phyloP scores from a whole-genome alignment of 2,329 filamentous ascomycete genomes.

The Cordyceps cateniannulata region DNA sequence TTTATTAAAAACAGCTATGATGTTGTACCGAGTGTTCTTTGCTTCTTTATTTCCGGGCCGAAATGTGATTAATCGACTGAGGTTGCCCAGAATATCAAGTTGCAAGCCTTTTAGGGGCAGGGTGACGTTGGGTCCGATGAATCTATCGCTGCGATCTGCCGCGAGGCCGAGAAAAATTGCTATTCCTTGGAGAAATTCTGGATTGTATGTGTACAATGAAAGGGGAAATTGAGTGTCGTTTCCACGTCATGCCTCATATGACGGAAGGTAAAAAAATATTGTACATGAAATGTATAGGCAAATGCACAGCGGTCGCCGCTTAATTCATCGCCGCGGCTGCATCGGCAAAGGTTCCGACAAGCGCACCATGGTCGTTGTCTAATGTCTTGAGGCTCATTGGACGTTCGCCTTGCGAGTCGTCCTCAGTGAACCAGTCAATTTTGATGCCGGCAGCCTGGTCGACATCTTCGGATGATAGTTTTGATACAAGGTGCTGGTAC shows the following conservation, averaged over 20 bases:
- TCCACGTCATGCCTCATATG: neutral
- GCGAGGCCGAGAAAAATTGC: neutral
- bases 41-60: neutral
- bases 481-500: conserved; percentile 57
- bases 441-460: conserved; percentile 35
- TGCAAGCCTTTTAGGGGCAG: neutral
- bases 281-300: conserved; percentile 4
- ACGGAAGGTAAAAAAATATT: conserved; percentile 8
- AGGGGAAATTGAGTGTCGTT: neutral
- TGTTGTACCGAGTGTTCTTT: neutral
- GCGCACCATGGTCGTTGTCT: conserved; percentile 32
- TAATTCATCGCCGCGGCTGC: conserved; percentile 46
- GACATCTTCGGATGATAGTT: conserved; percentile 43
- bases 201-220: conserved; percentile 2
- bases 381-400: conserved; percentile 27
- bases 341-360: conserved; percentile 56
- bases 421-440: conserved; percentile 51
- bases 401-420: conserved; percentile 38
- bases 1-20: neutral
- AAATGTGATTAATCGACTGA: neutral
- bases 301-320: conserved; percentile 7
- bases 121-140: no score
- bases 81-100: neutral
- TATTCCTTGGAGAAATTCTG: neutral
- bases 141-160: neutral